phyloP scores from a whole-genome alignment of 73 alveolate species.

The Effrenium voratum region DNA sequence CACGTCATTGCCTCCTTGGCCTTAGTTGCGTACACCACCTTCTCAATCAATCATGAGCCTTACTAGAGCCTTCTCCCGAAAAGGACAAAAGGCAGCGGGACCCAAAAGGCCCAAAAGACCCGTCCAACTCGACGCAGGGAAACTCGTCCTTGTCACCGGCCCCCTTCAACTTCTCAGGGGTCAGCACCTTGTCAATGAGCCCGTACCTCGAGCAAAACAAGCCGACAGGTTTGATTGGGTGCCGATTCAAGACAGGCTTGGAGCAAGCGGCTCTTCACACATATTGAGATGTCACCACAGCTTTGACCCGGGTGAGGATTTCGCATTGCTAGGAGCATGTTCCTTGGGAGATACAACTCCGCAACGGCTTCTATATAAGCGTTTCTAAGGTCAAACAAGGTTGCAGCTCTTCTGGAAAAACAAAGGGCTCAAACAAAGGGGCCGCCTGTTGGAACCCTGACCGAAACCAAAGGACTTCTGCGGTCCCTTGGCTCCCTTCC shows the following conservation, averaged over 20 bases:
- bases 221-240: background rate
- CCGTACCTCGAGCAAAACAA: conserved; percentile 17
- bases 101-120: background rate
- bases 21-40: background rate
- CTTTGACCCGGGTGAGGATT: too few relatives aligned
- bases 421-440: too few relatives aligned
- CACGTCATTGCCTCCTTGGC: background rate
- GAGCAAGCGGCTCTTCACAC: too few relatives aligned
- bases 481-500: too few relatives aligned
- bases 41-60: background rate
- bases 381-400: too few relatives aligned
- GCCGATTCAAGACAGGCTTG: background rate
- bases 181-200: conserved; percentile 81
- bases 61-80: background rate
- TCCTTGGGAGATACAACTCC: too few relatives aligned
- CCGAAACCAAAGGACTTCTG: too few relatives aligned
- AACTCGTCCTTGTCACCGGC: conserved; percentile 38
- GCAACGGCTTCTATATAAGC: too few relatives aligned
- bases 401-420: too few relatives aligned
- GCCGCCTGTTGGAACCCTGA: too few relatives aligned
- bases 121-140: background rate
- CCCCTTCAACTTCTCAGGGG: conserved; percentile 74
- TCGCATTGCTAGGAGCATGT: too few relatives aligned
- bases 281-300: too few relatives aligned
- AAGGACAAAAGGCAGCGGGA: background rate